Conservation (phyloP, 495 filamentous ascomycete species). For the Mytilinidion resinicola region DNA sequence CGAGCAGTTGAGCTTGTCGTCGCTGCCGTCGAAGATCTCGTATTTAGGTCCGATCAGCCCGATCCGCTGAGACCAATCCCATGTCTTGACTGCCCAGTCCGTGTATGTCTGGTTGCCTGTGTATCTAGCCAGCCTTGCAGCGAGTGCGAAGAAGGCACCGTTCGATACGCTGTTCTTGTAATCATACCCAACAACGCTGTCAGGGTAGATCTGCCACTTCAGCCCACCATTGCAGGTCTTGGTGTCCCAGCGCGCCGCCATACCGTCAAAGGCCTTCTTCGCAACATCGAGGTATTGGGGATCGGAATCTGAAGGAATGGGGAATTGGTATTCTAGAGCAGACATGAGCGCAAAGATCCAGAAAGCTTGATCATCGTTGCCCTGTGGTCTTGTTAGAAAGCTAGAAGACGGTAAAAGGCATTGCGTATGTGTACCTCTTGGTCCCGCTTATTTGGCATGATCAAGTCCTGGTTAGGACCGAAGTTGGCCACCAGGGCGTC, state of each 20-base stretch:
- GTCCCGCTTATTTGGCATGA: constrained; percentile 24
- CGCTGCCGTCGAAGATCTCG: constrained; percentile 36
- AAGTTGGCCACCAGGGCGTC: constrained; percentile 36
- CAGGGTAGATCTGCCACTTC: constrained; percentile 51
- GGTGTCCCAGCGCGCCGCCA: constrained; percentile 44
- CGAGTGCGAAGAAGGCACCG: constrained; percentile 62
- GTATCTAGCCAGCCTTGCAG: constrained; percentile 60
- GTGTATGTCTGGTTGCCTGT: constrained; percentile 58
- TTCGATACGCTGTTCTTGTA: constrained; percentile 70
- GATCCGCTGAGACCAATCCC: constrained; percentile 31
- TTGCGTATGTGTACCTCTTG: constrained; percentile 11
- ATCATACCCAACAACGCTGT: constrained; percentile 45
- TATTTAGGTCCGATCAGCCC: constrained; percentile 32
- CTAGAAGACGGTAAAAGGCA: constrained; percentile 28
- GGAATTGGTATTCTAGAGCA: constrained; percentile 67
- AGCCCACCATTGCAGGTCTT: constrained; percentile 47
- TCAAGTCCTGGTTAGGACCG: constrained; percentile 35
- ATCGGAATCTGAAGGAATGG: constrained; percentile 48
- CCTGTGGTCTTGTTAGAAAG: constrained; percentile 26
- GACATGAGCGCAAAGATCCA: constrained; percentile 71
- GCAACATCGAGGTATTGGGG: constrained; percentile 58
- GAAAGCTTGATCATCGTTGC: constrained; percentile 75
- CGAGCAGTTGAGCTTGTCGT: constrained; percentile 31
- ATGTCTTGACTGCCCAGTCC: constrained; percentile 35
- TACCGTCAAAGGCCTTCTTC: constrained; percentile 36